Conservation (phyloP, 1,284 basidiomycete genomes). For the Tilletia horrida region DNA sequence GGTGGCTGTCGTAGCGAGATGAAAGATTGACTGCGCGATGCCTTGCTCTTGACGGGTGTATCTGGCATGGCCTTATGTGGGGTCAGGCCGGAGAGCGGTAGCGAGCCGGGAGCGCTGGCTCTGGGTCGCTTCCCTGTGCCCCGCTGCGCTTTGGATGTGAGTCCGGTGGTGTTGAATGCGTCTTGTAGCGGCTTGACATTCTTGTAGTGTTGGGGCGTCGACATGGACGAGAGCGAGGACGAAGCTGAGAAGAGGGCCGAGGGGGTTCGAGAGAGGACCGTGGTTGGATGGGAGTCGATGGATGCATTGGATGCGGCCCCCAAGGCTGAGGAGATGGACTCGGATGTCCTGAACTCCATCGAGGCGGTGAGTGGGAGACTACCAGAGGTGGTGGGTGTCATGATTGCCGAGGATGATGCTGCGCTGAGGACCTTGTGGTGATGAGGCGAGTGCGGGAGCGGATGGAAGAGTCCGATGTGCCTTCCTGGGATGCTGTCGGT, state of each 20-base stretch:
- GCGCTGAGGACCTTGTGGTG: background rate
- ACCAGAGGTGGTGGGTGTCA: background rate
- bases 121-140: background rate
- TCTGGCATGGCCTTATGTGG: slow-evolving; percentile 53
- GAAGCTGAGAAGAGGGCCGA: slow-evolving; percentile 14
- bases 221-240: slow-evolving; percentile 9
- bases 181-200: slow-evolving; percentile 57
- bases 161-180: slow-evolving; percentile 57
- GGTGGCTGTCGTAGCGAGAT: slow-evolving; percentile 28
- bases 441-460: background rate
- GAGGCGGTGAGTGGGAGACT: too few species aligned
- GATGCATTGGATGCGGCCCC: background rate
- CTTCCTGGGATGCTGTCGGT: slow-evolving; percentile 5
- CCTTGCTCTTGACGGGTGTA: slow-evolving; percentile 53
- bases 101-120: slow-evolving; percentile 3
- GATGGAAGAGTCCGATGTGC: background rate
- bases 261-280: slow-evolving; percentile 3
- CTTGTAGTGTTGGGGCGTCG: slow-evolving; percentile 56
- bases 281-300: background rate
- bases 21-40: slow-evolving; percentile 4
- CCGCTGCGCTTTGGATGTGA: slow-evolving; percentile 51
- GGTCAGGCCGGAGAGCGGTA: background rate
- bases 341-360: too few species aligned
- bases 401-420: background rate
- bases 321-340: too few species aligned